phyloP scores from a whole-genome alignment of 2,329 filamentous ascomycete species.

The Penicillium expansum region DNA sequence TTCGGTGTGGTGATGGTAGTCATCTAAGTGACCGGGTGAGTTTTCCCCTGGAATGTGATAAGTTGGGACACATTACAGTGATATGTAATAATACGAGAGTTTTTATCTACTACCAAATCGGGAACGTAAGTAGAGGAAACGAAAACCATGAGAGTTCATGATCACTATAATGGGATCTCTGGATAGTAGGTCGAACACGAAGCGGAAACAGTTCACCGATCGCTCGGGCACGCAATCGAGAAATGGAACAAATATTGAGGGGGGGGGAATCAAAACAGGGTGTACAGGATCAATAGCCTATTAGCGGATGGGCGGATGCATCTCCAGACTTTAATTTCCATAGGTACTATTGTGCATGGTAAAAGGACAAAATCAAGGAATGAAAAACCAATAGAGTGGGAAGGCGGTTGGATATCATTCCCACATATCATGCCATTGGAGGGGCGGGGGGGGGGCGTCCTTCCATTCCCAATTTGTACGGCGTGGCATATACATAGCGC shows the following conservation, averaged over 20 bases:
- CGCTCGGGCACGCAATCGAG: not conserved
- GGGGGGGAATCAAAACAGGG: not conserved
- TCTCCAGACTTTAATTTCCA: not conserved
- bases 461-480: conserved; percentile 1
- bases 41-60: conserved; percentile 11
- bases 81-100: too few relatives aligned
- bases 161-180: not conserved
- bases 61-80: not conserved
- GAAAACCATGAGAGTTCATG: too few relatives aligned
- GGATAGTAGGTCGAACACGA: not conserved
- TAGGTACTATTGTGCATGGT: not conserved
- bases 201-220: not conserved
- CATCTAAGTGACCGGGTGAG: not conserved
- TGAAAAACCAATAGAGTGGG: not conserved
- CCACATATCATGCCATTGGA: not conserved
- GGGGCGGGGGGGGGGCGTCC: too few relatives aligned
- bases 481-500: conserved; percentile 9
- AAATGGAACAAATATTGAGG: not conserved
- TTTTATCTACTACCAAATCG: not conserved
- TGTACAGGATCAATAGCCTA: not conserved
- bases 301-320: not conserved
- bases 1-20: not conserved
- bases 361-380: not conserved
- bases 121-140: not conserved
- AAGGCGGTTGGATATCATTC: not conserved